A percentile compares a stretch with the other conserved stretches of the same genome.
phyloP scores from a whole-genome alignment of 2,329 filamentous ascomycete species.

The Chaetothyriales sp. region DNA sequence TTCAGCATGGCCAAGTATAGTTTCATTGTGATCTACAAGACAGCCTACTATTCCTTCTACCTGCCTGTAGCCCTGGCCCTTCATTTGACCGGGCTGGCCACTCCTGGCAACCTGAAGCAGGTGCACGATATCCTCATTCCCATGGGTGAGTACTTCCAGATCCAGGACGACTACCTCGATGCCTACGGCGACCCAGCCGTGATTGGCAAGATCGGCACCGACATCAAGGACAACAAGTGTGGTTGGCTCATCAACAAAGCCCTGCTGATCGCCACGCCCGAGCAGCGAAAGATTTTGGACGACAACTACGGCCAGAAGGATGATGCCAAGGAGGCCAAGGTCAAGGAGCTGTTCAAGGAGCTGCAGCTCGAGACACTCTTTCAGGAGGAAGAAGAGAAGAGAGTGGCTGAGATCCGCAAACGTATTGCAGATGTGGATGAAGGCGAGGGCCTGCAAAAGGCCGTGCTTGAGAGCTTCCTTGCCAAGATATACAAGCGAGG shows the following conservation, averaged over 20 bases:
- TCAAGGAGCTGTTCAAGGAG: constrained; percentile 83
- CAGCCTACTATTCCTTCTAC: constrained; percentile 98
- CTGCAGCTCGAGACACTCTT: constrained; percentile 71
- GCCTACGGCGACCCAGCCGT: constrained; percentile 85
- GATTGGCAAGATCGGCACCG: constrained; percentile 96
- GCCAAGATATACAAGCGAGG: constrained; percentile 96
- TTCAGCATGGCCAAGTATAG: constrained; percentile 90
- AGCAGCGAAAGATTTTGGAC: constrained; percentile 77
- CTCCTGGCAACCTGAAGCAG: constrained; percentile 73
- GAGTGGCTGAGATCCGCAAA: constrained; percentile 58
- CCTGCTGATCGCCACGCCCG: constrained; percentile 59
- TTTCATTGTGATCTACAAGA: constrained; percentile 99
- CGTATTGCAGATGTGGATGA: constrained; percentile 73
- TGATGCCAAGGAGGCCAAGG: constrained; percentile 59
- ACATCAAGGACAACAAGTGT: constrained; percentile 99
- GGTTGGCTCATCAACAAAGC: constrained; percentile 97
- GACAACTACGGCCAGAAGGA: constrained; percentile 92
- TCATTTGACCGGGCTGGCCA: constrained; percentile 70
- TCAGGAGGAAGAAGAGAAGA: constrained; percentile 76
- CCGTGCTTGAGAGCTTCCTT: constrained; percentile 76
- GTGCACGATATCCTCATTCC: constrained; percentile 87
- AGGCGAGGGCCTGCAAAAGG: constrained; percentile 74
- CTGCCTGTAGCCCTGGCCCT: constrained; percentile 86
- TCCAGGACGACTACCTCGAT: constrained; percentile 97
- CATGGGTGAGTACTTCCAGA: constrained; percentile 97